phyloP scores from a whole-genome alignment of 176 grass and related monocot species.

The Musa itinerans region DNA sequence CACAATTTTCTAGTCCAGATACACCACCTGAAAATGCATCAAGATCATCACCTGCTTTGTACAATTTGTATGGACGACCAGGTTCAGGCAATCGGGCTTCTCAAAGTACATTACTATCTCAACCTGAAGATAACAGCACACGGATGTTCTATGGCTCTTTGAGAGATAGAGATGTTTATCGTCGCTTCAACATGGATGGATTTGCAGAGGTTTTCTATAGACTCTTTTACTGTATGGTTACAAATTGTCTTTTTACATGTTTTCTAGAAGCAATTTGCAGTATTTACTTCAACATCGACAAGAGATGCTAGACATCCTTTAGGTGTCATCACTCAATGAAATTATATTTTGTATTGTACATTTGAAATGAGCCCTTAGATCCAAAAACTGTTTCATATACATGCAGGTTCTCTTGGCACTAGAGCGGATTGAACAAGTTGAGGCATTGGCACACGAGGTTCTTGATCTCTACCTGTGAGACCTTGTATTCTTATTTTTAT shows the following conservation, averaged over 20 bases:
- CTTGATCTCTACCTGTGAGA: background rate
- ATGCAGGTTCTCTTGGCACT: conserved; percentile 60
- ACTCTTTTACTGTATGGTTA: background rate
- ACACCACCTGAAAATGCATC: conserved; percentile 17
- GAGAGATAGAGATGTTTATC: conserved; percentile 38
- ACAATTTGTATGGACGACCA: conserved; percentile 30
- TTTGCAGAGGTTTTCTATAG: conserved; percentile 56
- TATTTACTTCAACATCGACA: background rate
- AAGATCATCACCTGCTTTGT: conserved; percentile 36
- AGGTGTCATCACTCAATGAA: background rate
- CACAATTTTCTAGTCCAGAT: conserved; percentile 22
- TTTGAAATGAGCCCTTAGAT: background rate
- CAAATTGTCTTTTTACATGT: background rate
- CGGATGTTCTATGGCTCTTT: conserved; percentile 23
- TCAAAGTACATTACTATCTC: conserved; percentile 29
- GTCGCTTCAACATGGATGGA: conserved; percentile 46
- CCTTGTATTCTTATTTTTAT: background rate
- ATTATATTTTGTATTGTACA: background rate
- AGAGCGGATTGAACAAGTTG: conserved; percentile 69
- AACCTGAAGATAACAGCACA: conserved; percentile 23
- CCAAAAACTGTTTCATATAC: conserved; percentile 4
- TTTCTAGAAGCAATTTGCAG: background rate
- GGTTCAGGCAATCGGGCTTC: conserved; percentile 22
- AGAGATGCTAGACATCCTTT: background rate
- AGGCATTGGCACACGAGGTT: conserved; percentile 64